These are phyloP conservation scores for Pseudocercospora fijiensis DNA, from an alignment of 2,329 filamentous ascomycete genomes.

Conservation along the genomic window DNA sequence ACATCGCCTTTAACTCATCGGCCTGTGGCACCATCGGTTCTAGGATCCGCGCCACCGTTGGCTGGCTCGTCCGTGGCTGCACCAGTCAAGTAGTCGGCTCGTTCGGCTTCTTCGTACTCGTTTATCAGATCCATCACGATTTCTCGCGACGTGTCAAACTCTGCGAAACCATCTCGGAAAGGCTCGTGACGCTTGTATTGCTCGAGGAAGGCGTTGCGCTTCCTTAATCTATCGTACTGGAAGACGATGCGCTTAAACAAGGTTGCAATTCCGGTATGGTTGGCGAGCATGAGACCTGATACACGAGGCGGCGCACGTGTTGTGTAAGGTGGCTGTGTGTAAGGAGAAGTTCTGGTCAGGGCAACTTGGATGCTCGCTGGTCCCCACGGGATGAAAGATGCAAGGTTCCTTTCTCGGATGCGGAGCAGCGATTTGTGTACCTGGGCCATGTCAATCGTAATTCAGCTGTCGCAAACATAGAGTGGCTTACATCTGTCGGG, in stretches of 20 bases:
- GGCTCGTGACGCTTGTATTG: conserved; percentile 93
- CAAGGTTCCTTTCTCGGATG: conserved; percentile 88
- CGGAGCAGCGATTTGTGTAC: conserved; percentile 96
- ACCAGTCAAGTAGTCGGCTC: conserved; percentile 79
- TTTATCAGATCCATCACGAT: conserved; percentile 87
- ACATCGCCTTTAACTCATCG: conserved; percentile 27
- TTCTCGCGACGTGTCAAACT: conserved; percentile 92
- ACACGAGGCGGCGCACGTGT: conserved; percentile 84
- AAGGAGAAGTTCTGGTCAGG: conserved; percentile 92
- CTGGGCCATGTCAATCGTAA: conserved; percentile 34
- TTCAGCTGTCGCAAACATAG: background rate
- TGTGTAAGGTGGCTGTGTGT: conserved; percentile 91
- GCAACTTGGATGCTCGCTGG: conserved; percentile 97
- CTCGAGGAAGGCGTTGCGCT: conserved; percentile 95
- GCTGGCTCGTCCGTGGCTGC: conserved; percentile 30
- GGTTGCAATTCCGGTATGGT: conserved; percentile 96
- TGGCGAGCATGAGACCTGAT: conserved; percentile 94
- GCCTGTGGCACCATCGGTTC: conserved; percentile 44
- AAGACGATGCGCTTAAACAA: conserved; percentile 91
- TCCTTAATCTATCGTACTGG: conserved; percentile 91
- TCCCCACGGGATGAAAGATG: conserved; percentile 97
- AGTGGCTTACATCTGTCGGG: conserved; percentile 71
- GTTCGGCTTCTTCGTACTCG: conserved; percentile 95
- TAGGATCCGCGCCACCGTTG: conserved; percentile 35
- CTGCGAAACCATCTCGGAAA: conserved; percentile 84